Base-by-base conservation (phyloP, 2,329 filamentous ascomycete species). In the Decorospora gaudefroyi region DNA sequence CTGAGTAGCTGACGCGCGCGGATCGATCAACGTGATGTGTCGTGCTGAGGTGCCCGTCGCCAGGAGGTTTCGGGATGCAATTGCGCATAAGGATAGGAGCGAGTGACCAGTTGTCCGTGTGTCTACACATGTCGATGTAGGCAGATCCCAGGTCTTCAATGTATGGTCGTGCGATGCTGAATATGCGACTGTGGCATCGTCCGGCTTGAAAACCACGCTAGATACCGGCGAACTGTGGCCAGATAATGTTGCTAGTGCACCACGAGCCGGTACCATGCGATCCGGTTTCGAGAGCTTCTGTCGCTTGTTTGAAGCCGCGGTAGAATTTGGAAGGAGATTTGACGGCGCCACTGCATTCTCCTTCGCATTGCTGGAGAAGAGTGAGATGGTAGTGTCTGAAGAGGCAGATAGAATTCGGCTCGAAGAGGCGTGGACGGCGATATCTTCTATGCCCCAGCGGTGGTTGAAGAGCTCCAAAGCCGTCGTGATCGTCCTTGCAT, bases 11-110 rank as follows among this genome's bases (percentile, higher is more conserved):
- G 85, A 87, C 19, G 83, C 86, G 39, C 93, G 84, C 3, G 92
- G 92, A 69, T 99, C 93, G 56, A 97, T 82, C n/a, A 99, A 80
- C 0, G 90, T 92, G 65, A 99, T 88, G 73, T 95, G 89, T 42
- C 90, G 81, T 15, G 89, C 88, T 11, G 86, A 86, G 2, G 89
- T 95, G 46, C 91, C 93, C 15, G 89, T 86, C 10, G 83, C 83
- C 22, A 87, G 72, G 54, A 86, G 73, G 64, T 79, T 73, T 18
- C 85, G 74, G 2, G 83, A 78, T 1, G 84, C 82, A 10, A 99
- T 76, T 4, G 90, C 85, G 52, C 84, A 80, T 5, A 96, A 78
- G 19, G 86, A 90, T 49, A 95, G 81, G 6, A 99, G 80, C 1
- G 90, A 84, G 70, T 96, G 88, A 43, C 88, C 84, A 0, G 90